phyloP scores from a whole-genome alignment of 2,329 filamentous ascomycete genomes.

The Pyricularia grisea region DNA sequence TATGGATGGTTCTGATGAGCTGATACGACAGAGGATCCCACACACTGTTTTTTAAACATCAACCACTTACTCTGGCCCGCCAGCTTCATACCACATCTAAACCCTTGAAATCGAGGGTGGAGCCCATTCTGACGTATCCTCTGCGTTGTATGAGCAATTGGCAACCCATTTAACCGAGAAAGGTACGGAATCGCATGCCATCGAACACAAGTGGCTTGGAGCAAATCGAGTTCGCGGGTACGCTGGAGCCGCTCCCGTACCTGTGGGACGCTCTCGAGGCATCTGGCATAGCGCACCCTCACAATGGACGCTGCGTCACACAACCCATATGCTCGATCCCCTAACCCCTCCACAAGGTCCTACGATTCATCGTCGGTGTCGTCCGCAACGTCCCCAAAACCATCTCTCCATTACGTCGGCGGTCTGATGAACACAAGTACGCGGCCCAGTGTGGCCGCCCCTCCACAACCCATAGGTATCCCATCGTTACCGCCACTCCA shows the following conservation, averaged over 20 bases:
- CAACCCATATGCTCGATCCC: slow-evolving; percentile 50
- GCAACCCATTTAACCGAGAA: not conserved
- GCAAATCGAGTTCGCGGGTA: slow-evolving; percentile 25
- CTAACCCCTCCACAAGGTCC: slow-evolving; percentile 50
- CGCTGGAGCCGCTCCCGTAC: slow-evolving; percentile 22
- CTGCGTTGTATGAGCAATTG: no score
- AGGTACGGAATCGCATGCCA: slow-evolving; percentile 17
- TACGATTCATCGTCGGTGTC: slow-evolving; percentile 58
- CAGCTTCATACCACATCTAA: no score
- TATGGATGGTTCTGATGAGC: not conserved
- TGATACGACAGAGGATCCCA: not conserved
- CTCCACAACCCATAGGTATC: slow-evolving; percentile 44
- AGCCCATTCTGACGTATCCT: no score
- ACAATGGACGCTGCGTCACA: slow-evolving; percentile 48
- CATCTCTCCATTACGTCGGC: slow-evolving; percentile 40
- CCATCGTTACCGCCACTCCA: slow-evolving; percentile 38
- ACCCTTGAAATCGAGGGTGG: no score
- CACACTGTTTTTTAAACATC: not conserved
- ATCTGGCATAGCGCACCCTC: slow-evolving; percentile 21
- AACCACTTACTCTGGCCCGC: not conserved
- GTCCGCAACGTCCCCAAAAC: slow-evolving; percentile 50
- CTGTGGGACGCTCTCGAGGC: slow-evolving; percentile 18
- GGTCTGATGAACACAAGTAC: slow-evolving; percentile 42
- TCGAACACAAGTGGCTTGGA: slow-evolving; percentile 6
- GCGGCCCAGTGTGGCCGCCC: slow-evolving; percentile 36